Evolutionary conservation across 1,284 basidiomycete species (phyloP).

Genomic region (Polyporus tsugae): DNA sequence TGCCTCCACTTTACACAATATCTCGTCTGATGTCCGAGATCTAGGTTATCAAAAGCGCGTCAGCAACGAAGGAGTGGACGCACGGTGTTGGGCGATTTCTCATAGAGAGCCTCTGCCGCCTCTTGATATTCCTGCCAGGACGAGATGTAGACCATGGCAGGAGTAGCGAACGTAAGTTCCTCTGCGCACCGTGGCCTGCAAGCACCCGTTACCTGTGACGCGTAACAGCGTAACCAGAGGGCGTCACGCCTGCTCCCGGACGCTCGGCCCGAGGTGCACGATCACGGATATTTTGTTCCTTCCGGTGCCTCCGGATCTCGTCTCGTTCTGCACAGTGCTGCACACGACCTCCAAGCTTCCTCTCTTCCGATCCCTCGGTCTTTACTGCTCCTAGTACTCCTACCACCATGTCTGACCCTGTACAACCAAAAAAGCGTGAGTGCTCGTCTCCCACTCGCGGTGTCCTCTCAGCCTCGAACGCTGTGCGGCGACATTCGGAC

Average conservation of each 20-base stretch:
- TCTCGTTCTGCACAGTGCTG: background rate
- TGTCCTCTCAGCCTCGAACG: slow-evolving; percentile 4
- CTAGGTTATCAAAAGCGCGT: slow-evolving; percentile 11
- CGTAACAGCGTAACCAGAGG: background rate
- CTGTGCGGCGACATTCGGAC: background rate
- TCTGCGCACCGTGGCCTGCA: slow-evolving; percentile 11
- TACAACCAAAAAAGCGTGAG: slow-evolving; percentile 30
- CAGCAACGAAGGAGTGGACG: slow-evolving; percentile 35
- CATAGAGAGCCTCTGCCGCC: slow-evolving; percentile 84
- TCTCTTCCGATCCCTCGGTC: background rate
- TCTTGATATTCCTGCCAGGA: slow-evolving; percentile 89
- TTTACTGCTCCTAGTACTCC: background rate
- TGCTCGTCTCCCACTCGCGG: background rate
- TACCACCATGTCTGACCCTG: slow-evolving; percentile 27
- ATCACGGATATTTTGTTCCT: background rate
- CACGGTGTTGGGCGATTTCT: slow-evolving; percentile 79
- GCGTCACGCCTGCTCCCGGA: background rate
- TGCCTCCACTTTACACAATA: slow-evolving; percentile 91
- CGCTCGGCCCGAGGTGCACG: background rate
- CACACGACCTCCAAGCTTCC: slow-evolving; percentile 8
- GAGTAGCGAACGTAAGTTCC: slow-evolving; percentile 37
- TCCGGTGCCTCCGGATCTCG: background rate
- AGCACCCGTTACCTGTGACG: slow-evolving; percentile 13
- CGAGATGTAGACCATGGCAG: slow-evolving; percentile 75
- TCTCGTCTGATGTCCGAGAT: slow-evolving; percentile 63